Percentiles rank a stretch among this genome's conserved stretches.
These are phyloP conservation scores for Pezicula radicicola DNA, from an alignment of 2,329 filamentous ascomycete genomes.

Conservation along the genomic window DNA sequence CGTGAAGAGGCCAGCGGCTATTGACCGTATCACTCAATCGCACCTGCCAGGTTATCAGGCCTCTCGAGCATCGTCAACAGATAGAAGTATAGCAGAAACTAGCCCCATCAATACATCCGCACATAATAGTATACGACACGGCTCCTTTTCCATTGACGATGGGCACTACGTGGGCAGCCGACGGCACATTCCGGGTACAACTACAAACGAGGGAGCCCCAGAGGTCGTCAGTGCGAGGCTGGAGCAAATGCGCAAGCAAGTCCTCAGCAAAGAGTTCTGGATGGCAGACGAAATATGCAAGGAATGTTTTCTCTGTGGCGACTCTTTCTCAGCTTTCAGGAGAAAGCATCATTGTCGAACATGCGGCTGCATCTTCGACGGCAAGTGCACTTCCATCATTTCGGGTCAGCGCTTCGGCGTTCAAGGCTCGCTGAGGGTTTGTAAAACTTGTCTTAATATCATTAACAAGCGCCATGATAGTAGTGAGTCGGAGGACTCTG, in stretches of 20 bases:
- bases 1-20: slow-evolving; percentile 30
- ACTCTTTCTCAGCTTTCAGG: slow-evolving; percentile 87
- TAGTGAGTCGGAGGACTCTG: slow-evolving; percentile 83
- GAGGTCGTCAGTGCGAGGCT: slow-evolving; percentile 59
- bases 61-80: slow-evolving; percentile 58
- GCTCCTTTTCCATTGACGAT: slow-evolving; percentile 48
- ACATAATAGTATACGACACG: slow-evolving; percentile 55
- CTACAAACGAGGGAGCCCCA: slow-evolving; percentile 51
- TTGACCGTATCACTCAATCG: slow-evolving; percentile 37
- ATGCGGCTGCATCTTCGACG: slow-evolving; percentile 98
- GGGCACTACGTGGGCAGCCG: slow-evolving; percentile 33
- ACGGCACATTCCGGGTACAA: slow-evolving; percentile 54
- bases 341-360: slow-evolving; percentile 95
- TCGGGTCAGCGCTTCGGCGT: slow-evolving; percentile 86
- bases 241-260: slow-evolving; percentile 76
- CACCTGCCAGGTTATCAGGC: slow-evolving; percentile 40
- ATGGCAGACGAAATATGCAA: slow-evolving; percentile 99
- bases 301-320: slow-evolving; percentile 90
- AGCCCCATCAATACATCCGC: slow-evolving; percentile 57
- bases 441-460: slow-evolving; percentile 87
- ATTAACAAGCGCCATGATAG: slow-evolving; percentile 89
- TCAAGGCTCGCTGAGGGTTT: slow-evolving; percentile 79
- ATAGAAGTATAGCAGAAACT: slow-evolving; percentile 53
- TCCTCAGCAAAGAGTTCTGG: slow-evolving; percentile 95
- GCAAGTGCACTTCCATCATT: slow-evolving; percentile 91